Evolutionary conservation across 176 grass and related monocot species (phyloP).

Genomic region (Triticum dicoccoides): DNA sequence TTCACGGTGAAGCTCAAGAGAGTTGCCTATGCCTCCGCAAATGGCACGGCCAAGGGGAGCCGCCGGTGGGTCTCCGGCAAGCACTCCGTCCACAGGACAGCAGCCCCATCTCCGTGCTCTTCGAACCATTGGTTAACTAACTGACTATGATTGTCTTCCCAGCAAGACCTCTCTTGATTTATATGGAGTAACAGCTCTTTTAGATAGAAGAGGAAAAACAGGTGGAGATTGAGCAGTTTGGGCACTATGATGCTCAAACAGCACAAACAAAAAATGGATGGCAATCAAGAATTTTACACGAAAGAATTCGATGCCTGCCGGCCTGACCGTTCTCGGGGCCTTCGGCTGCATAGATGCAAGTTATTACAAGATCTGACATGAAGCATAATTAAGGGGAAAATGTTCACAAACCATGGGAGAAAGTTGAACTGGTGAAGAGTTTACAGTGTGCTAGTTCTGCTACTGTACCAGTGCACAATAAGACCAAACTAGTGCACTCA

Average conservation of each 20-base stretch:
- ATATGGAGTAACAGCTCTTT: not conserved
- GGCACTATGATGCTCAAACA: not conserved
- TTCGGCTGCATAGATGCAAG: not conserved
- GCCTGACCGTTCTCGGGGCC: no score
- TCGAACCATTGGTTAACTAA: not conserved
- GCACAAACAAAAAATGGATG: not conserved
- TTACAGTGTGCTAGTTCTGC: not conserved
- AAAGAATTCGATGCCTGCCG: not conserved
- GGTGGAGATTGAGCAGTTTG: not conserved
- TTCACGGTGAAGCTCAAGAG: slow-evolving; percentile 45
- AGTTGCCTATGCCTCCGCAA: not conserved
- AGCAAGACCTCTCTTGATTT: not conserved
- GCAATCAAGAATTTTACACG: not conserved
- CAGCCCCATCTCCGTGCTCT: slow-evolving; percentile 26
- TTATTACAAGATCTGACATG: not conserved
- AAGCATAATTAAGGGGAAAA: not conserved
- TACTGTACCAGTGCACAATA: not conserved
- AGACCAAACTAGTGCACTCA: not conserved
- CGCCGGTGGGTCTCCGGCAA: slow-evolving; percentile 53
- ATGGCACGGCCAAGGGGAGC: slow-evolving; percentile 3
- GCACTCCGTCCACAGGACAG: slow-evolving; percentile 24
- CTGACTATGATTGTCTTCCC: not conserved
- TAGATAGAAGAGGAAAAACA: not conserved
- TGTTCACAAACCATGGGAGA: not conserved
- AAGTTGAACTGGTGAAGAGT: not conserved